Percentiles rank a stretch among this genome's conserved stretches.
Evolutionary conservation across 352 stramenopile species (phyloP).

Genomic region (Hyphochytrium catenoides): DNA sequence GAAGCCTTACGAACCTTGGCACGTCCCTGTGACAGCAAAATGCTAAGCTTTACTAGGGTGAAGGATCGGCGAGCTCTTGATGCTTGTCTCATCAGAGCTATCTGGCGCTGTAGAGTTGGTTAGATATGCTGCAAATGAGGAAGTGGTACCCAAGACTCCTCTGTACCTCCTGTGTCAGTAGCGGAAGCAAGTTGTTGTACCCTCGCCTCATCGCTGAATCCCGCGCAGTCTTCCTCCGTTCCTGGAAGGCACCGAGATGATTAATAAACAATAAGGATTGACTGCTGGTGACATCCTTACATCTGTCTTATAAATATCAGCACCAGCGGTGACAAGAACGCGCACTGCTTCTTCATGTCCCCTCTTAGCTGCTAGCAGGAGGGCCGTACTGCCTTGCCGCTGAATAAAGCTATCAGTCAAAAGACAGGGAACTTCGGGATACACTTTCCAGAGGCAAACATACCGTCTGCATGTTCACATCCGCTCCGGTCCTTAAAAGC

Average conservation of each 20-base stretch:
- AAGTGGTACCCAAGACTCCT: not conserved
- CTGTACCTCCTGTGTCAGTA: slow-evolving; percentile 43
- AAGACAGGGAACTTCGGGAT: too few relatives aligned
- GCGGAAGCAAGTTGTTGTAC: slow-evolving; percentile 50
- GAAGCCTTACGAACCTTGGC: too few relatives aligned
- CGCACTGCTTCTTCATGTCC: slow-evolving; percentile 47
- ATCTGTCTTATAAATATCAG: slow-evolving; percentile 62
- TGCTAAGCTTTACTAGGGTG: slow-evolving; percentile 36
- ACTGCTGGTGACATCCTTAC: too few relatives aligned
- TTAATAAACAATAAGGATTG: too few relatives aligned
- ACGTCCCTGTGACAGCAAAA: slow-evolving; percentile 11
- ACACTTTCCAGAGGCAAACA: too few relatives aligned
- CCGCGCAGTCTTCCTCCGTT: slow-evolving; percentile 52
- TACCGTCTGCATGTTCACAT: slow-evolving; percentile 59
- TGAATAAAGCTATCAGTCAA: slow-evolving; percentile 2
- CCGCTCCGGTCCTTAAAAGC: slow-evolving; percentile 42
- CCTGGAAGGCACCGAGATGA: too few relatives aligned
- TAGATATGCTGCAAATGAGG: slow-evolving; percentile 13
- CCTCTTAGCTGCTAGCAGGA: slow-evolving; percentile 47
- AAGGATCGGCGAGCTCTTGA: slow-evolving; percentile 36
- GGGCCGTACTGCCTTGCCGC: slow-evolving; percentile 50
- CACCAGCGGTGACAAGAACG: slow-evolving; percentile 38
- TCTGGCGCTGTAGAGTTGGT: too few relatives aligned
- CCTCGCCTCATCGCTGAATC: slow-evolving; percentile 48
- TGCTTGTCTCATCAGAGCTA: slow-evolving; percentile 42